A percentile compares a stretch with the other conserved stretches of the same genome.
phyloP scores from a whole-genome alignment of 169 alveolate genomes.

The Cryptosporidium sp. region DNA sequence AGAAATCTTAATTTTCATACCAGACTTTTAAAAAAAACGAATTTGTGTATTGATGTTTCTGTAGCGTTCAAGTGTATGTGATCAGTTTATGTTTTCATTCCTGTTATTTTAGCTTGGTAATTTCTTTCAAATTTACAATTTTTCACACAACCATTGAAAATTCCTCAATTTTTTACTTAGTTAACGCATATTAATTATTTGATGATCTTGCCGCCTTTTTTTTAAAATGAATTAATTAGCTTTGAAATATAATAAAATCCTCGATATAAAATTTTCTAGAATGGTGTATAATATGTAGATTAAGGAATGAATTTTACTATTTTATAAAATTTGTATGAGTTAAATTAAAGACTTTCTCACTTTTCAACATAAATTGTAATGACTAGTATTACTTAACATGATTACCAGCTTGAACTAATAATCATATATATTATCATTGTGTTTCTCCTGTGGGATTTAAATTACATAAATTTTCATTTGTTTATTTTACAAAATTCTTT shows the following conservation, averaged over 20 bases:
- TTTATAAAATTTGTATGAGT: background rate
- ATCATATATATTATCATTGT: too few species aligned
- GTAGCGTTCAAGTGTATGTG: background rate
- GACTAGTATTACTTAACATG: too few species aligned
- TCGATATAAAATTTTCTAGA: background rate
- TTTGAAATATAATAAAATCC: background rate
- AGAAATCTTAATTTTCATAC: background rate
- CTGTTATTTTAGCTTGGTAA: background rate
- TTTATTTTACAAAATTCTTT: too few species aligned
- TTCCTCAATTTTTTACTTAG: slow-evolving; percentile 5
- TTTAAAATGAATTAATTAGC: background rate
- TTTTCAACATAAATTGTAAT: too few species aligned
- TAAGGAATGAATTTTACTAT: background rate
- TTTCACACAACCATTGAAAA: background rate
- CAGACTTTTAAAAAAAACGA: background rate
- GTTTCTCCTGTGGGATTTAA: background rate
- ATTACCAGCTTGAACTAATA: too few species aligned
- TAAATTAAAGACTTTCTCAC: background rate
- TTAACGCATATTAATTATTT: slow-evolving; percentile 67
- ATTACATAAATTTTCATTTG: too few species aligned
- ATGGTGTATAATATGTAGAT: background rate
- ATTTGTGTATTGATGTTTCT: background rate
- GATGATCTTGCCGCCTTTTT: slow-evolving; percentile 71
- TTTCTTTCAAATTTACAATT: slow-evolving; percentile 10
- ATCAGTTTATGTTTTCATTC: background rate